phyloP scores from a whole-genome alignment of 345 rosid species.

The Gossypium sturtianum region DNA sequence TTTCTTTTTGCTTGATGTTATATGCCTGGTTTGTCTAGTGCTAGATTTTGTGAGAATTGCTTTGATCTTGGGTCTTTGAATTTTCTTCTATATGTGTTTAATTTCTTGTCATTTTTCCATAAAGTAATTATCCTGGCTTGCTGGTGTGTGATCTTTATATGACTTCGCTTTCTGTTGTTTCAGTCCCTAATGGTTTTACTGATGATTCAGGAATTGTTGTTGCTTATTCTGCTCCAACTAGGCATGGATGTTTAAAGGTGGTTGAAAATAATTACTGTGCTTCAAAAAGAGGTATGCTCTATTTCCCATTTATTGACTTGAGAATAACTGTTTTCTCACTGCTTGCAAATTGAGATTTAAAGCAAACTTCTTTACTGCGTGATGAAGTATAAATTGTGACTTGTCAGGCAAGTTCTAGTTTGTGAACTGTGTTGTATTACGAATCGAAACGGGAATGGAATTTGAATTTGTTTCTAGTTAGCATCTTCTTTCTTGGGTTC shows the following conservation, averaged over 20 bases:
- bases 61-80: not conserved
- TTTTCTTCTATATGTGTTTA: not conserved
- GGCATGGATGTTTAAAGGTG: conserved; percentile 76
- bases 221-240: conserved; percentile 73
- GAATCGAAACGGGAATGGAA: not conserved
- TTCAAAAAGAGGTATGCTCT: conserved; percentile 67
- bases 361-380: not conserved
- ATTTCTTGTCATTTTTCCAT: not conserved
- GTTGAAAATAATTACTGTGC: conserved; percentile 93
- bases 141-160: not conserved
- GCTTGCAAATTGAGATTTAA: not conserved
- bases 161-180: conserved; percentile 10
- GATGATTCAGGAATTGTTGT: conserved; percentile 56
- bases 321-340: not conserved
- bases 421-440: not conserved
- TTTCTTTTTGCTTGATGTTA: not conserved
- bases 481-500: not conserved
- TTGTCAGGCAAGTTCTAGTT: not conserved
- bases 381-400: not conserved
- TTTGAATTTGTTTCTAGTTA: not conserved
- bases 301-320: not conserved
- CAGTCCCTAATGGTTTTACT: conserved; percentile 18
- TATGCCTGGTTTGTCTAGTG: not conserved
- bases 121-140: not conserved
- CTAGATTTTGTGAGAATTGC: conserved; percentile 1